phyloP scores from a whole-genome alignment of 2,329 filamentous ascomycete species.

The Fusarium concolor region DNA sequence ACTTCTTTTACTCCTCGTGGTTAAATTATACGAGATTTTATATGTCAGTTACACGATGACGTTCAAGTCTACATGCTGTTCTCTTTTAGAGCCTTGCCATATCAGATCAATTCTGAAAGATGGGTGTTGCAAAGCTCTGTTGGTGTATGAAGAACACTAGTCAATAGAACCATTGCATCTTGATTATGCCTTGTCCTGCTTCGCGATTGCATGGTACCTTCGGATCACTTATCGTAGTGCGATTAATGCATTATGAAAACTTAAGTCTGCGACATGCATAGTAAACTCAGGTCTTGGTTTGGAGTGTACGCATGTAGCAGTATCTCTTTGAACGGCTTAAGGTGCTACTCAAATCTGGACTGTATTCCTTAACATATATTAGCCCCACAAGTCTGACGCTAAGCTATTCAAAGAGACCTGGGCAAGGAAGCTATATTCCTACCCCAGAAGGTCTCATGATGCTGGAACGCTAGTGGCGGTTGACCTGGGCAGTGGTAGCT shows the following conservation, averaged over 20 bases:
- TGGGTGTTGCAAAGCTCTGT: not conserved
- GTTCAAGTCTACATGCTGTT: not conserved
- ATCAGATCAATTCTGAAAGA: no score
- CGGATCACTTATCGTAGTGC: no score
- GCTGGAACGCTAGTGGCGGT: not conserved
- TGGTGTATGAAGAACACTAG: not conserved
- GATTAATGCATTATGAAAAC: not conserved
- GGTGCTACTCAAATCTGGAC: no score
- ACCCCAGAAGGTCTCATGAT: slow-evolving; percentile 17
- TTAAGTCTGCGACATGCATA: not conserved
- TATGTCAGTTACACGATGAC: not conserved
- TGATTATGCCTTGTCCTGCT: not conserved
- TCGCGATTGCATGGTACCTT: not conserved
- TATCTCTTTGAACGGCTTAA: no score
- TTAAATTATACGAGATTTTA: not conserved
- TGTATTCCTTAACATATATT: no score
- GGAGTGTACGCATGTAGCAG: not conserved
- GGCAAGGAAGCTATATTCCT: not conserved
- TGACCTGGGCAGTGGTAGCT: not conserved
- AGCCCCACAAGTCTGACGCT: no score
- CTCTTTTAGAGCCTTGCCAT: no score
- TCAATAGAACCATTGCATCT: not conserved
- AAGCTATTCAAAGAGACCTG: no score
- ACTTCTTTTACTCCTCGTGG: not conserved
- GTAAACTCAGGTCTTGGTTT: not conserved